Evolutionary conservation across 129 eudicot genomes (phyloP).

Genomic region (Centaurea solstitialis): DNA sequence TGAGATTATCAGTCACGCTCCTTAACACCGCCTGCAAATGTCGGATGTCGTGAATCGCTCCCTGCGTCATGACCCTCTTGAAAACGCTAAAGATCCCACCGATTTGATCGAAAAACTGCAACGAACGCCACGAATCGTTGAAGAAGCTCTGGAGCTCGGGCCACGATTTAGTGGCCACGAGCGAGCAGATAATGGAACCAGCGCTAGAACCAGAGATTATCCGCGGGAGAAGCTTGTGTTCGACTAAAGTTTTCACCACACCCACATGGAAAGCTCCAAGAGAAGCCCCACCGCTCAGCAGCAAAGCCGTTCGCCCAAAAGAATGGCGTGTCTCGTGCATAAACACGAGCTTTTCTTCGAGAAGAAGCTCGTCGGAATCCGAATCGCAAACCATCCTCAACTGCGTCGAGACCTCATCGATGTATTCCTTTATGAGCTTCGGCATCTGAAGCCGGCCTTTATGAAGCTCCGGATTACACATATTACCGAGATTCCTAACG

Average conservation of each 20-base stretch:
- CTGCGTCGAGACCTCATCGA: slow-evolving; percentile 69
- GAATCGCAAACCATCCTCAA: slow-evolving; percentile 72
- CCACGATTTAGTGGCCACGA: slow-evolving; percentile 69
- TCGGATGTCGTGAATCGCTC: slow-evolving; percentile 71
- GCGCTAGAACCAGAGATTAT: slow-evolving; percentile 78
- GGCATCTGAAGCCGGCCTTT: slow-evolving; percentile 77
- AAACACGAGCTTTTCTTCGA: slow-evolving; percentile 75
- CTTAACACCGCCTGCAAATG: slow-evolving; percentile 63
- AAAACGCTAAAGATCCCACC: slow-evolving; percentile 61
- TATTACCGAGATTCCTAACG: slow-evolving; percentile 69
- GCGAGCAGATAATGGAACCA: slow-evolving; percentile 65
- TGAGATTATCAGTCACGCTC: slow-evolving; percentile 58
- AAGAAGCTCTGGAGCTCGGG: slow-evolving; percentile 78
- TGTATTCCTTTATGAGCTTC: slow-evolving; percentile 63
- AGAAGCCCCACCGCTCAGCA: slow-evolving; percentile 26
- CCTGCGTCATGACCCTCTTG: slow-evolving; percentile 59
- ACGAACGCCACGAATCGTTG: slow-evolving; percentile 62
- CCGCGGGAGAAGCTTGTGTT: slow-evolving; percentile 70
- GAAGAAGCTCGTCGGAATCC: slow-evolving; percentile 63
- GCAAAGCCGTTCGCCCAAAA: slow-evolving; percentile 75
- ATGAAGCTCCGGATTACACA: slow-evolving; percentile 81
- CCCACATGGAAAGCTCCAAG: slow-evolving; percentile 80
- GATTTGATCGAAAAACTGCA: slow-evolving; percentile 66
- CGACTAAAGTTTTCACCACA: slow-evolving; percentile 69
- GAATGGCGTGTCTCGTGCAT: slow-evolving; percentile 85